Conservation (phyloP, 306 rosid species). For the Castanopsis chinensis region DNA sequence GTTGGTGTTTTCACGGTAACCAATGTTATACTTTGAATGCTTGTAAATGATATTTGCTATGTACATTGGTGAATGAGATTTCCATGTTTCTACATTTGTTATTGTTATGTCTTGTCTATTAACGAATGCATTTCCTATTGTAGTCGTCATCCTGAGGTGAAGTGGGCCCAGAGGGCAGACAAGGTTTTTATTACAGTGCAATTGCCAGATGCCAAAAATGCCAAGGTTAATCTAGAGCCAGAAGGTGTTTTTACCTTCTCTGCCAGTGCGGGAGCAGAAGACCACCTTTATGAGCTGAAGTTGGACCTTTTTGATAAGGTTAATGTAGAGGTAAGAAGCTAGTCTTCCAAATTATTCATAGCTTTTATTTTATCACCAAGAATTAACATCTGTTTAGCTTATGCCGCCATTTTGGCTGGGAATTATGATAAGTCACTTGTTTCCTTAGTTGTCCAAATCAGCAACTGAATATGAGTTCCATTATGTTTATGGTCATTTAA, state of each 20-base stretch:
- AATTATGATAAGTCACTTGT: not conserved
- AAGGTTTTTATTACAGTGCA: conserved; percentile 80
- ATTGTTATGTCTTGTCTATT: too few relatives aligned
- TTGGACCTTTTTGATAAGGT: conserved; percentile 91
- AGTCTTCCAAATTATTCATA: not conserved
- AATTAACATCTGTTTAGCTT: not conserved
- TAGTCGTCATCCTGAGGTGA: conserved; percentile 97
- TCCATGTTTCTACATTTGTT: not conserved
- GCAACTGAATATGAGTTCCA: not conserved
- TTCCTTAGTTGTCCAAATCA: not conserved
- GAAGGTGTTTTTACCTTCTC: conserved; percentile 72
- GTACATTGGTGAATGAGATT: not conserved
- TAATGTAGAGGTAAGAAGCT: conserved; percentile 66
- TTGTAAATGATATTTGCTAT: not conserved
- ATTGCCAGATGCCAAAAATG: conserved; percentile 78
- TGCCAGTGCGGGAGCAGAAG: conserved; percentile 72
- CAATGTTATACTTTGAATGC: not conserved
- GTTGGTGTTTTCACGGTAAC: not conserved
- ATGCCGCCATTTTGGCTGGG: not conserved
- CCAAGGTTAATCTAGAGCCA: conserved; percentile 85
- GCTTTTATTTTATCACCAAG: not conserved
- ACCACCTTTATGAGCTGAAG: conserved; percentile 63
- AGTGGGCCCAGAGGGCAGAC: conserved; percentile 97
- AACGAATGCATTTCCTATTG: not conserved
- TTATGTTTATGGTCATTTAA: not conserved